Conservation (phyloP, 208 protist genomes). For the Trypanosoma melophagium region DNA sequence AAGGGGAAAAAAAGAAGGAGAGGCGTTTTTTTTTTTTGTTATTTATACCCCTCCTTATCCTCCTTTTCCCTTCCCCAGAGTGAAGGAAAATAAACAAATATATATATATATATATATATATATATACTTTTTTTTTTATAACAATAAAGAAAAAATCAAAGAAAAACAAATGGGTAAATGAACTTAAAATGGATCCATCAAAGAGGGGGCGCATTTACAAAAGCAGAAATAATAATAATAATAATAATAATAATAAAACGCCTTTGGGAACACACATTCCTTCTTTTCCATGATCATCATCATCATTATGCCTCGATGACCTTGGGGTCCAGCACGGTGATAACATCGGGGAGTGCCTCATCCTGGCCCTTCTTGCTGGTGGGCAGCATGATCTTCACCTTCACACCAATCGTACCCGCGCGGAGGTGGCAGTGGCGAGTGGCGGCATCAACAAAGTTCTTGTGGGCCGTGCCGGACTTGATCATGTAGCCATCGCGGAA, state of each 20-base stretch:
- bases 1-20: too few species aligned
- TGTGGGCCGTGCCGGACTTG: slow-evolving; percentile 94
- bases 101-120: too few species aligned
- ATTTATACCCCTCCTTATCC: background rate
- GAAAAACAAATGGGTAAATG: slow-evolving; percentile 21
- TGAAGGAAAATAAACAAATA: too few species aligned
- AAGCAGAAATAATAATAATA: too few species aligned
- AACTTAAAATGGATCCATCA: background rate
- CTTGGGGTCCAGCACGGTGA: slow-evolving; percentile 74
- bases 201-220: background rate
- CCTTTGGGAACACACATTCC: background rate
- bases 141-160: slow-evolving; percentile 33
- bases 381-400: slow-evolving; percentile 99
- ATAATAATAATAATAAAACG: too few species aligned
- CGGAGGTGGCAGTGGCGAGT: slow-evolving; percentile 97
- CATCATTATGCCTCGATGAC: slow-evolving; percentile 23
- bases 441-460: slow-evolving; percentile 95
- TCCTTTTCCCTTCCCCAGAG: background rate
- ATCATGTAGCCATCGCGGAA: slow-evolving; percentile 99
- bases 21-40: background rate
- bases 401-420: slow-evolving; percentile 98
- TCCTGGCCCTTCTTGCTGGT: slow-evolving; percentile 41
- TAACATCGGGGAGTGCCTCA: slow-evolving; percentile 74
- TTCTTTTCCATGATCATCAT: slow-evolving; percentile 24
- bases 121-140: background rate